These are phyloP conservation scores for Colletotrichum sp. DNA, from an alignment of 2,329 filamentous ascomycete species.

Conservation along the genomic window DNA sequence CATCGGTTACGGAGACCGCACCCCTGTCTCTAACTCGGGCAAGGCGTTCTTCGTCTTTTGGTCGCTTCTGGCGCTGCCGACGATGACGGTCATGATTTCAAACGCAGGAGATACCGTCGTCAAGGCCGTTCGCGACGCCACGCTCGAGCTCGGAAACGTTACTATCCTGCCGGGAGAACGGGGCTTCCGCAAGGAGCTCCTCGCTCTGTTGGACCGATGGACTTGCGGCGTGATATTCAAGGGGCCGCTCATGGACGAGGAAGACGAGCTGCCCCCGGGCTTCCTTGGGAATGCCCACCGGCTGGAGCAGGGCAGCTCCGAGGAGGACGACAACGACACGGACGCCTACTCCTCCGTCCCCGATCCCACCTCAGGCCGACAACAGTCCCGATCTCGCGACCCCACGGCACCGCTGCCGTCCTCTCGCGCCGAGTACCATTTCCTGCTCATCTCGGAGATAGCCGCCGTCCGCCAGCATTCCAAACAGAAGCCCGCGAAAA, in stretches of 20 bases:
- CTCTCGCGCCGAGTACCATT: constrained; percentile 53
- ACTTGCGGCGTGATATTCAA: constrained; percentile 11
- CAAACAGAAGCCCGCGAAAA: constrained; percentile 59
- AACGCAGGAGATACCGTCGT: constrained; percentile 87
- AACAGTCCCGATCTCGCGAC: constrained; percentile 39
- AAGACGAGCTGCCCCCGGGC: constrained; percentile 44
- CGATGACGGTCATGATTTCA: constrained; percentile 85
- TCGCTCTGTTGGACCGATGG: constrained; percentile 35
- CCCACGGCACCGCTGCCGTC: constrained; percentile 39
- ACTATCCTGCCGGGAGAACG: constrained; percentile 66
- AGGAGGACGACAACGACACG: constrained; percentile 27
- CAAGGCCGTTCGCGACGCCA: constrained; percentile 60
- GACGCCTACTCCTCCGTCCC: constrained; percentile 9
- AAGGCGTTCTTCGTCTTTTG: constrained; percentile 93
- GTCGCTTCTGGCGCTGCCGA: constrained; percentile 84
- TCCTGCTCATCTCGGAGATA: constrained; percentile 77
- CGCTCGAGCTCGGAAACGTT: constrained; percentile 60
- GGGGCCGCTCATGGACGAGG: constrained; percentile 26
- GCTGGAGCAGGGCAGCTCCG: not conserved
- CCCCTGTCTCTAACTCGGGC: constrained; percentile 77
- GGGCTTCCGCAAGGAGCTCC: constrained; percentile 50
- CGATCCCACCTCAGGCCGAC: constrained; percentile 25
- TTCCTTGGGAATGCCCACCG: constrained; percentile 42
- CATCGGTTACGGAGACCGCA: constrained; percentile 84
- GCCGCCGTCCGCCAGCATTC: constrained; percentile 68